phyloP scores from a whole-genome alignment of 176 grass and related monocot species.

The bread wheat (Triticum aestivum) region IWGSC_CS_RefSeq_v2.1 NC_057812.1:477913338-477913837 shows the following conservation, averaged over 20 bases:
- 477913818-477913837: neutral
- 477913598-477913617: neutral
- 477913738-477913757: neutral
- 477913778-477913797: no score
- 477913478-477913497: neutral
- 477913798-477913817: neutral
- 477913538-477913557: neutral
- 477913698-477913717: neutral
- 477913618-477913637: no score
- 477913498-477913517: neutral
- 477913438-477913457: neutral
- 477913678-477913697: neutral
- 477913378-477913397: neutral
- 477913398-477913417: constrained; percentile 1
- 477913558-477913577: neutral
- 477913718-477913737: neutral
- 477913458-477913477: neutral
- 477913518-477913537: neutral
- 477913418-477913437: neutral
- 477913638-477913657: no score
- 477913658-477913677: neutral
- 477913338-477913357: neutral
- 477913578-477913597: neutral
- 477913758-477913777: neutral
- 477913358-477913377: neutral